Evolutionary conservation across 1,284 basidiomycete species (phyloP).

Genomic region (Vanrija sp.): DNA sequence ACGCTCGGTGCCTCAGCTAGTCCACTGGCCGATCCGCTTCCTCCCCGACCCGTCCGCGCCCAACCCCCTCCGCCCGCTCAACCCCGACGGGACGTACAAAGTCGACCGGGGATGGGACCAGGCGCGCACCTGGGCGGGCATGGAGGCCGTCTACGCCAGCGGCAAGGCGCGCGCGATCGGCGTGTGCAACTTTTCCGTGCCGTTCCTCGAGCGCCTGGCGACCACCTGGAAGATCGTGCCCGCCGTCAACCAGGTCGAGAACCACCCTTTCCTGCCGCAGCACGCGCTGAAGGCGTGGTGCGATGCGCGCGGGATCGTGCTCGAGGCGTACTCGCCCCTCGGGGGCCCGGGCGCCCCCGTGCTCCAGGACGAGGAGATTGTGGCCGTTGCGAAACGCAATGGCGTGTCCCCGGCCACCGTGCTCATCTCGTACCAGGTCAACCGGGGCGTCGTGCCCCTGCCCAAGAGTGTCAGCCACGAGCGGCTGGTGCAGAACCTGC

Average conservation of each 20-base stretch:
- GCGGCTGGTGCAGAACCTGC: conserved; percentile 1
- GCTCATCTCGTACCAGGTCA: conserved; percentile 40
- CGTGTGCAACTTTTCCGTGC: conserved; percentile 32
- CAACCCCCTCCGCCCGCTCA: conserved; percentile 58
- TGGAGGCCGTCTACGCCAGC: conserved; percentile 64
- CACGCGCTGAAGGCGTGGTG: conserved; percentile 66
- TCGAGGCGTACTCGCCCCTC: conserved; percentile 79
- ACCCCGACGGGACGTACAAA: conserved; percentile 65
- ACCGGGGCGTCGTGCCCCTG: conserved; percentile 53
- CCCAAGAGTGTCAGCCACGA: conserved; percentile 2
- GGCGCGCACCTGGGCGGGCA: conserved; percentile 72
- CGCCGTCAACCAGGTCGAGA: conserved; percentile 64
- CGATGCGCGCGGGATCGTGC: conserved; percentile 64
- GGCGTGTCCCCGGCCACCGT: conserved; percentile 58
- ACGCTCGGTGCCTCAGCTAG: conserved; percentile 50
- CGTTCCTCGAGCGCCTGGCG: conserved; percentile 54
- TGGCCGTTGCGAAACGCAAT: conserved; percentile 62
- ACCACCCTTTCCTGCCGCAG: conserved; percentile 67
- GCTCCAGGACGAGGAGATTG: conserved; percentile 63
- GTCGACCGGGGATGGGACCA: conserved; percentile 63
- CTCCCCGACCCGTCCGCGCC: conserved; percentile 57
- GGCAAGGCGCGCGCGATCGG: conserved; percentile 76
- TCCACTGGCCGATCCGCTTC: conserved; percentile 78
- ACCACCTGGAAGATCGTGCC: conserved; percentile 61
- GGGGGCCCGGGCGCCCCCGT: conserved; percentile 67